Base-by-base conservation (phyloP, 1,139 yeast species). In the Blastobotrys buckinghamii region DNA sequence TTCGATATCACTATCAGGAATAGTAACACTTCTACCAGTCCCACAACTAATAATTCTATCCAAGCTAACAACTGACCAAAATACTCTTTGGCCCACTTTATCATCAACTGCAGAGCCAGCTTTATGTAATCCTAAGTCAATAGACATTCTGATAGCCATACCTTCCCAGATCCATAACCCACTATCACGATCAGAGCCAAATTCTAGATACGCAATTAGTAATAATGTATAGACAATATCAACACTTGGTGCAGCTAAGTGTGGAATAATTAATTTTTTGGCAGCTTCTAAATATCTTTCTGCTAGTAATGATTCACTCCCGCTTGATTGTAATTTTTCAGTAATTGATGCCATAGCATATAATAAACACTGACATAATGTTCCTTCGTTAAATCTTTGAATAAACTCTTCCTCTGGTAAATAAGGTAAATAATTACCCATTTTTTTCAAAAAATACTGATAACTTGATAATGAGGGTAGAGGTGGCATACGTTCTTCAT, bases 141-240 rank as follows among this genome's bases (percentile, higher is more conserved):
- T 53, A 47, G 64, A 55, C 65, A 61, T 61, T 9, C 65, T 55
- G 32, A 61, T 59, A 1, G 65, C 65, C 55, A 61, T 59, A 2
- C 65, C 65, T 4, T 59, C 54, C 65, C 65, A 61, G 29, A 59
- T 50, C 65, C 65, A 61, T 30, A 61, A 50, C 0, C 65, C 65
- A 9, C 63, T 59, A 42, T 61, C 65, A 16, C 63, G 50, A 40
- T 61, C 65, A 24, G 57, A 58, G 2, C 56, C 62, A 53, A 61
- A 61, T 43, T 61, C 65, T 24, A 55, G 51, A 48, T 61, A 60
- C 1, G 65, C 63, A 35, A 61, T 55, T 12, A 61, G 46, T 22
- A 61, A 48, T 22, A 61, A 50, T 1, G 63, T 55, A 46, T 54
- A 61, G 13, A 60, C 64, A 12, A 59, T 56, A 39, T 61, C 65